Percentiles rank a stretch among this genome's conserved stretches.
These are phyloP conservation scores for Pythium sukuiense DNA, from an alignment of 352 stramenopile species.

Conservation along the genomic window DNA sequence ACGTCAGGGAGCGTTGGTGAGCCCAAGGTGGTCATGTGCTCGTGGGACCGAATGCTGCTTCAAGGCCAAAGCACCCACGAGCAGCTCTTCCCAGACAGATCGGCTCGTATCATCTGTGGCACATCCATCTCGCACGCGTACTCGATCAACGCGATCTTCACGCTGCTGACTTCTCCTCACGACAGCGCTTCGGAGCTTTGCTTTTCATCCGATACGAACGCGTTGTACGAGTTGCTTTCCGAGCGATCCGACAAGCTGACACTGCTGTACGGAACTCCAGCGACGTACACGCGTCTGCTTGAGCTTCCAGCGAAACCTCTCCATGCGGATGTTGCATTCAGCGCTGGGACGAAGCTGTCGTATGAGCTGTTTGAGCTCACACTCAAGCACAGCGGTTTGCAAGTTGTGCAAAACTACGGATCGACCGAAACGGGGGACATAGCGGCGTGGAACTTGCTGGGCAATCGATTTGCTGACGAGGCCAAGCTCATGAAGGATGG, in stretches of 20 bases:
- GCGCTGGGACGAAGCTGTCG: constrained; percentile 63
- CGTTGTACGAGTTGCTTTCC: constrained; percentile 50
- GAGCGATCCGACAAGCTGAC: constrained; percentile 42
- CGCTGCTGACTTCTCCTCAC: constrained; percentile 66
- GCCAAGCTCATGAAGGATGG: constrained; percentile 39
- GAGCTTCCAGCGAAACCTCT: constrained; percentile 48
- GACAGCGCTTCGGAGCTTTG: constrained; percentile 68
- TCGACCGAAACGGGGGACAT: constrained; percentile 86
- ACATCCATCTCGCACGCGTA: constrained; percentile 87
- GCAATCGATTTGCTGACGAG: constrained; percentile 44
- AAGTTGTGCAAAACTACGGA: constrained; percentile 86
- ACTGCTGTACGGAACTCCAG: constrained; percentile 75
- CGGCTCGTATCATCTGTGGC: constrained; percentile 65
- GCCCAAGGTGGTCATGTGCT: constrained; percentile 77
- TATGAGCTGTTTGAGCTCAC: constrained; percentile 55
- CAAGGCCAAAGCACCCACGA: constrained; percentile 78
- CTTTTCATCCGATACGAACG: constrained; percentile 52
- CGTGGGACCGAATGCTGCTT: constrained; percentile 74
- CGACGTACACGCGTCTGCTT: constrained; percentile 73
- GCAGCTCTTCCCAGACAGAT: constrained; percentile 62
- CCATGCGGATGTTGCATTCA: constrained; percentile 71
- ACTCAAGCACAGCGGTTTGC: constrained; percentile 53
- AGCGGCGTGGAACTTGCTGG: constrained; percentile 59
- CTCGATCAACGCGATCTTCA: constrained; percentile 86
- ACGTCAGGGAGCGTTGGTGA: constrained; percentile 80